Conservation (phyloP, 2,329 filamentous ascomycete genomes). For the Raffaelea arxii region DNA sequence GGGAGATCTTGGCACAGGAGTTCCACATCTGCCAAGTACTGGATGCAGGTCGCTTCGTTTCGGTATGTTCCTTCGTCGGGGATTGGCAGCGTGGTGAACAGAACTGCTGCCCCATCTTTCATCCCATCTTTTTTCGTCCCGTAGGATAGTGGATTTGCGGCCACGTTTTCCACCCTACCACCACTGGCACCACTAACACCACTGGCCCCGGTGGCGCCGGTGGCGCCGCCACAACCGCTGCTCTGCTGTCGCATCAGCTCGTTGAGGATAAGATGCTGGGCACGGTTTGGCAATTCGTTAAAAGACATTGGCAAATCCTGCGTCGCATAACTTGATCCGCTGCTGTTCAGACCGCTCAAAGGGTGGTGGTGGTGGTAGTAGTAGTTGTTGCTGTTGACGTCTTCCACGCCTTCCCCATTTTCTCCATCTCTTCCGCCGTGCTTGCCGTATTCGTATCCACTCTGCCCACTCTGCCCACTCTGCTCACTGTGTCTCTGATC, state of each 20-base stretch:
- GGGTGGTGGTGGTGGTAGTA: background rate
- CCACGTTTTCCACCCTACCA: too few relatives aligned
- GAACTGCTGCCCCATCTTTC: constrained; percentile 46
- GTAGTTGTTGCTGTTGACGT: background rate
- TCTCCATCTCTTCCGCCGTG: too few relatives aligned
- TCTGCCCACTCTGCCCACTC: too few relatives aligned
- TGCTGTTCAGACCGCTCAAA: background rate
- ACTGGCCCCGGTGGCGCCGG: too few relatives aligned
- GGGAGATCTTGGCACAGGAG: constrained; percentile 68
- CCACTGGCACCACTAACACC: too few relatives aligned
- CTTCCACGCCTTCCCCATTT: too few relatives aligned
- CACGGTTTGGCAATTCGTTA: constrained; percentile 75
- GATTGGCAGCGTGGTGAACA: constrained; percentile 77
- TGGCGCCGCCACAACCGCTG: constrained; percentile 32
- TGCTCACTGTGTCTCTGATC: too few relatives aligned
- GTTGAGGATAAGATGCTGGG: constrained; percentile 79
- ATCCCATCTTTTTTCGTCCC: background rate
- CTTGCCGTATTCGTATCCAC: too few relatives aligned
- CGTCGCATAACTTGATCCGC: constrained; percentile 10
- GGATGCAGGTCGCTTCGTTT: constrained; percentile 59
- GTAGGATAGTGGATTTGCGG: too few relatives aligned
- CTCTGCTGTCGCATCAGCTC: constrained; percentile 67
- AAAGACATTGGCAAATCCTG: constrained; percentile 58
- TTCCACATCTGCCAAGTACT: constrained; percentile 70
- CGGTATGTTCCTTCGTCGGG: constrained; percentile 66